Conservation (phyloP, 2,329 filamentous ascomycete genomes). For the Pseudogymnoascus sp. region DNA sequence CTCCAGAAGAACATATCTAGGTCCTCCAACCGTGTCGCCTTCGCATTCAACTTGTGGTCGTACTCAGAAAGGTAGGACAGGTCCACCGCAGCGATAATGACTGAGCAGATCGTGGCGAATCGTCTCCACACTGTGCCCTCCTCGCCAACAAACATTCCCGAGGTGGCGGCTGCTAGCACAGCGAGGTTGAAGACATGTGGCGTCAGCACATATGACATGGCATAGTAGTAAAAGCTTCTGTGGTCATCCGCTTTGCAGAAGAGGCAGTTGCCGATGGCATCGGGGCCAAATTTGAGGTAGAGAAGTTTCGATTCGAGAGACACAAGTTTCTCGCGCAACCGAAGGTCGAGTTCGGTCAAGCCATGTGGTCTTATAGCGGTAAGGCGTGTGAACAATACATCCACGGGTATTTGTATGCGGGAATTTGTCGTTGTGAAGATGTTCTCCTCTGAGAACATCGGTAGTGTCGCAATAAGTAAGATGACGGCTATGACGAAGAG, state of each 20-base stretch:
- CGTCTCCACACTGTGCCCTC: conserved; percentile 63
- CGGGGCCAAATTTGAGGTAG: conserved; percentile 77
- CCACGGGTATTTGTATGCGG: conserved; percentile 75
- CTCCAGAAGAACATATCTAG: conserved; percentile 68
- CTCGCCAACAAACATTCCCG: conserved; percentile 54
- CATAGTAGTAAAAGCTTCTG: conserved; percentile 70
- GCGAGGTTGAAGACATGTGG: conserved; percentile 77
- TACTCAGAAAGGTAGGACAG: conserved; percentile 59
- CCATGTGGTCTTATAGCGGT: conserved; percentile 42
- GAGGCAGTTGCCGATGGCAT: conserved; percentile 64
- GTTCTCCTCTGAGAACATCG: conserved; percentile 67
- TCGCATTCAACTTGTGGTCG: conserved; percentile 56
- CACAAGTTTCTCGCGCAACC: conserved; percentile 61
- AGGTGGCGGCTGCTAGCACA: conserved; percentile 66
- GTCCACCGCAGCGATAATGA: conserved; percentile 56
- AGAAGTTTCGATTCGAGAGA: conserved; percentile 66
- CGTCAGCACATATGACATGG: conserved; percentile 62
- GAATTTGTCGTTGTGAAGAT: conserved; percentile 72
- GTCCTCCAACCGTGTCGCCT: conserved; percentile 54
- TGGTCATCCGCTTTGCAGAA: conserved; percentile 72
- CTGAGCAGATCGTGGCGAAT: conserved; percentile 57
- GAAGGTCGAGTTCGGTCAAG: conserved; percentile 54
- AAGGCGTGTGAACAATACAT: conserved; percentile 76
- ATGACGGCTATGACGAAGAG: conserved; percentile 47
- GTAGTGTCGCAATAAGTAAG: conserved; percentile 57